Conservation (phyloP, 352 stramenopile genomes). For the Phytophthora pseudosyringae region DNA sequence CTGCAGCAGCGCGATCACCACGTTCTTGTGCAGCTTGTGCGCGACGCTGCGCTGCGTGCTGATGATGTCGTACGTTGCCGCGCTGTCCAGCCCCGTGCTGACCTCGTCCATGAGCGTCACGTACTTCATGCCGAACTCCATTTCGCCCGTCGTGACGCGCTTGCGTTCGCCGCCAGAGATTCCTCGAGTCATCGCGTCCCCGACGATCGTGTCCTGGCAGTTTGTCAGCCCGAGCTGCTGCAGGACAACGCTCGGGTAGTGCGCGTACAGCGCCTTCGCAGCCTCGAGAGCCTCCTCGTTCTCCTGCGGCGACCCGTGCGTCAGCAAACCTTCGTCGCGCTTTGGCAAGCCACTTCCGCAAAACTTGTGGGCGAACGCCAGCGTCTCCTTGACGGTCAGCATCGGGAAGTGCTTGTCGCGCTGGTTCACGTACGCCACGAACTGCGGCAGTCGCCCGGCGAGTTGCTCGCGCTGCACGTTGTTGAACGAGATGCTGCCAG, state of each 20-base stretch:
- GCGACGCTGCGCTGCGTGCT: constrained; percentile 28
- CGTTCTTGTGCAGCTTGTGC: constrained; percentile 34
- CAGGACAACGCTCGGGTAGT: constrained; percentile 26
- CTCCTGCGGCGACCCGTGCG: constrained; percentile 4
- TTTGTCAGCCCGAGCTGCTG: constrained; percentile 35
- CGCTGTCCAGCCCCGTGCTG: constrained; percentile 89
- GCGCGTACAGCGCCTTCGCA: background rate
- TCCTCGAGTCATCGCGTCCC: constrained; percentile 55
- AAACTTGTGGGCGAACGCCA: constrained; percentile 48
- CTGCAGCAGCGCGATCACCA: constrained; percentile 78
- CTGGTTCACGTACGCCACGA: constrained; percentile 54
- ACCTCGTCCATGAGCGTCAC: constrained; percentile 92
- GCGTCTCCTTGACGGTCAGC: constrained; percentile 57
- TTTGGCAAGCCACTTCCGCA: background rate
- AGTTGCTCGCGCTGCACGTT: constrained; percentile 35
- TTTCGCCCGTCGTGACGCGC: constrained; percentile 50
- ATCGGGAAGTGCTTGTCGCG: constrained; percentile 56
- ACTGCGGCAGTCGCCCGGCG: constrained; percentile 43
- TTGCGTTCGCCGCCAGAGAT: constrained; percentile 64
- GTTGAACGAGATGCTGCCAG: constrained; percentile 51
- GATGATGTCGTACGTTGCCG: constrained; percentile 51
- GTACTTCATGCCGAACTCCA: constrained; percentile 76
- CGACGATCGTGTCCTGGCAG: constrained; percentile 65
- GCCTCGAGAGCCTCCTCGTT: constrained; percentile 16
- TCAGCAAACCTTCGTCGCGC: constrained; percentile 1